Evolutionary conservation across 495 filamentous ascomycete species (phyloP), one percentile per base, ranked within the genome.

Genomic region (Trichoderma virens): DNA sequence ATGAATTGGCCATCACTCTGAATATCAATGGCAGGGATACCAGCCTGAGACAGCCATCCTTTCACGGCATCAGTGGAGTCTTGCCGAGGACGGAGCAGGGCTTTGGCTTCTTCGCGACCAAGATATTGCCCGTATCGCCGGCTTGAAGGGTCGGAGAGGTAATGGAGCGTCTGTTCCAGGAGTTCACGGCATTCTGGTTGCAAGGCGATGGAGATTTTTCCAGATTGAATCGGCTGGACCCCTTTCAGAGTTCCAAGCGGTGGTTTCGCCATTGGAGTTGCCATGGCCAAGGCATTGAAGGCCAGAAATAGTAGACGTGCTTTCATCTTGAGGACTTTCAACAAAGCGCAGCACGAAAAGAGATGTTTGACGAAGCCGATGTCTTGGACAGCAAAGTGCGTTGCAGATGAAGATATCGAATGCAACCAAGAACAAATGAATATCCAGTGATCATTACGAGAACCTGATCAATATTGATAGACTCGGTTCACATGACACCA

Each of bases 81-180:
- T n/a, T 70, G 65, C 1, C 70, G 73, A 2, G 86, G 83, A 60
- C 74, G 76, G 60, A 88, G 66, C 64, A 84, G 75, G 0, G 75
- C 72, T 60, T 74, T 75, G 60, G 86, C 71, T 65, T 85, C 77
- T 23, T 85, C 78, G n/a, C 80, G 77, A 62, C 78, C 82, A 78
- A 91, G 79, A 64, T 90, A 83, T 59, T 82, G 72, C 1, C 89
- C 88, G 71, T 90, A 90, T 4, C 71, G 75, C 3, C 77, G 72
- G 66, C 88, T 80, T 4, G 76, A 77, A 3, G 88, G 89, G 3
- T 83, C 85, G 20, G 86, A 86, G 34, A 91, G 76, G 9, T 86
- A 80, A 35, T 86, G 75, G 27, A 90, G 78, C 23, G 74, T 79
- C 64, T 85, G 75, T 70, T 90, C 86, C 43, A 90, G 84, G 14